Conservation (phyloP, 2,329 filamentous ascomycete genomes). For the Penicillium sp. region DNA sequence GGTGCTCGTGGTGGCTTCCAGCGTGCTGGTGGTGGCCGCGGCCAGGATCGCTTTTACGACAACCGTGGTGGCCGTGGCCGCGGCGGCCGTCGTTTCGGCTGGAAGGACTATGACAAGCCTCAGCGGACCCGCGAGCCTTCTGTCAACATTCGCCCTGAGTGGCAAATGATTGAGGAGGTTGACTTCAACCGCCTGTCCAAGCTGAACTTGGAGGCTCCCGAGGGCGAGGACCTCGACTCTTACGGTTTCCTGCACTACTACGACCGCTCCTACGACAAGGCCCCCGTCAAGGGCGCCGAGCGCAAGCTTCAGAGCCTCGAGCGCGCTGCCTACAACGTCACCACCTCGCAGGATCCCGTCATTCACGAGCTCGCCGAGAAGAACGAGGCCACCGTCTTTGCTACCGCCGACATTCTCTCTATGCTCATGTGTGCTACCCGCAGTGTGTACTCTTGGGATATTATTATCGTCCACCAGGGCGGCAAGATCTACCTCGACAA, state of each 20-base stretch:
- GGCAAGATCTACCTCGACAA: slow-evolving; percentile 99
- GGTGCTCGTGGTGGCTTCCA: slow-evolving; percentile 69
- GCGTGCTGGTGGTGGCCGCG: slow-evolving; percentile 67
- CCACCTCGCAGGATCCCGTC: slow-evolving; percentile 91
- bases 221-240: slow-evolving; percentile 90
- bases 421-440: slow-evolving; percentile 99
- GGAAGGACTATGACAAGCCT: slow-evolving; percentile 99
- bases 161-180: slow-evolving; percentile 95
- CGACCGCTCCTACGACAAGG: slow-evolving; percentile 92
- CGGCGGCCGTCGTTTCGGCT: slow-evolving; percentile 84
- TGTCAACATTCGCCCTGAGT: slow-evolving; percentile 93
- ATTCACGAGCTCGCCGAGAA: slow-evolving; percentile 97
- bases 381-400: slow-evolving; percentile 94
- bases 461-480: slow-evolving; percentile 88
- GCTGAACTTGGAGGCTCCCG: slow-evolving; percentile 91
- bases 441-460: slow-evolving; percentile 97
- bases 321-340: slow-evolving; percentile 96
- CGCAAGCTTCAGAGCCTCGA: slow-evolving; percentile 86
- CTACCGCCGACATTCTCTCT: slow-evolving; percentile 93
- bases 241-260: slow-evolving; percentile 99
- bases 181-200: slow-evolving; percentile 95
- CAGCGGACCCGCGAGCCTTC: slow-evolving; percentile 93
- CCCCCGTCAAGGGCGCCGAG: slow-evolving; percentile 84
- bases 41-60: slow-evolving; percentile 70
- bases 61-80: slow-evolving; percentile 70